Base-by-base conservation (phyloP, 78 protist genomes). In the Cavenderia fasciculata region DNA sequence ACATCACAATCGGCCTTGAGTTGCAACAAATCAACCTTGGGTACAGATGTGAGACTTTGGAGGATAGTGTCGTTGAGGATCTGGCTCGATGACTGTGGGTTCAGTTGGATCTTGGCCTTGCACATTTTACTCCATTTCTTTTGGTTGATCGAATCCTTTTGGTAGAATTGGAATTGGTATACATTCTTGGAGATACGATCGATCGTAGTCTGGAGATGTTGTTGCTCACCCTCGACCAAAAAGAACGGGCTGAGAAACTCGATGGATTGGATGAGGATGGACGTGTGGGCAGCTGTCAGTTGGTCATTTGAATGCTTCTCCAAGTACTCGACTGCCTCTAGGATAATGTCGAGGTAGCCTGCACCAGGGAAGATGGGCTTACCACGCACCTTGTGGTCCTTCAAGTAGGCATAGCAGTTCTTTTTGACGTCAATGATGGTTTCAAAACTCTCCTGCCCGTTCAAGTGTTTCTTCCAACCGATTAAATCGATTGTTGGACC, bases 351-450 rank as follows among this genome's bases (percentile, higher is more conserved):
- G 25, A 74, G 38, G 52, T 86, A 86, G 7, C 92, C 92, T 19
- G 85, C 77, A 21, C 86, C 92, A 40, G 92, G 92, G 72, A 86
- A 74, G 21, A 86, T 33, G n/a, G 66, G 25, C 43, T 86, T 59
- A 5, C 92, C 85, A 12, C 27, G 38, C 0, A 72, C 73, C 2
- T 46, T 38, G 61, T 86, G 92, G 51, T 72, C 92, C 21, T 54
- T 47, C 29, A 86, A 34, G 31, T 66, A 86, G 2, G 18, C 47
- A 31, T 14, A 78, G 0, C 41, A 36, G 21, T 34, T 12, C 2
- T 34, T 14, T 25, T 62, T 38, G 18, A 44, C 34, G 54, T 78
- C 75, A 3, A 78, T 63, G 1, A 78, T 33, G 36, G 33, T 49
- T 51, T 78, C 74, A 43, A 21, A 78, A 1, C 34, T 11, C 16